Base-by-base conservation (phyloP, 306 rosid species). In the Malus domestica region DNA sequence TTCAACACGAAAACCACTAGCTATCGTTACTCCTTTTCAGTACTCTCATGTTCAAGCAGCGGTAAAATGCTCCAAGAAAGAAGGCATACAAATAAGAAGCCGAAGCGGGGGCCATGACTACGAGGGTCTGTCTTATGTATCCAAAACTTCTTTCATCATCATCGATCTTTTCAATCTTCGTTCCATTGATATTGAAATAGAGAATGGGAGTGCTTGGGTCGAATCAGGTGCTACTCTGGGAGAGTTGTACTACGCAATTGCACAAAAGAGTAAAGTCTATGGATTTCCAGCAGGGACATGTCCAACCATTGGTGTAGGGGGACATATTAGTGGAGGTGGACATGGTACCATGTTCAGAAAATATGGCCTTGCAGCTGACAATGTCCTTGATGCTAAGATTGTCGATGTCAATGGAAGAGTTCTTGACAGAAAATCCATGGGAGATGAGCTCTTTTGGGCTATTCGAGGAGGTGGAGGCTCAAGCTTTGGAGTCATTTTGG, bases 371-470 rank as follows among this genome's bases (percentile, higher is more conserved):
- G 90, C 95, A 6, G 90, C 76, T 4, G 95, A 91, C 72, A 59
- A 59, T 59, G 64, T 59, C 1, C 23, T 59, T 11, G 64, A 59
- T 59, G 32, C 64, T 23, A 59, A 13, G 64, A 78, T 90, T 1
- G 78, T 90, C 1, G 83, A 90, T 33, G 89, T 82, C 3, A 77
- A 79, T 19, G 96, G 96, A 4, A 35, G 33, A 29, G 42, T 88
- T 74, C 85, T 90, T 6, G 87, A 88, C 33, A 76, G 90, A 33
- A 54, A 75, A 29, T 68, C 89, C 74, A 90, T 88, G 96, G 91
- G 93, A n/a, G 93, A 90, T 40, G 93, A 87, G 6, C 52, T 87
- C 1, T 91, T 91, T 77, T 91, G 93, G 93, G 96, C 90, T 10
- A 87, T 89, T 22, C 75, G 90, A 80, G 96, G 96, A 14, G 93